Percentiles rank a stretch among this genome's conserved stretches.
phyloP scores from a whole-genome alignment of 495 filamentous ascomycete genomes.

The Evernia prunastri region DNA sequence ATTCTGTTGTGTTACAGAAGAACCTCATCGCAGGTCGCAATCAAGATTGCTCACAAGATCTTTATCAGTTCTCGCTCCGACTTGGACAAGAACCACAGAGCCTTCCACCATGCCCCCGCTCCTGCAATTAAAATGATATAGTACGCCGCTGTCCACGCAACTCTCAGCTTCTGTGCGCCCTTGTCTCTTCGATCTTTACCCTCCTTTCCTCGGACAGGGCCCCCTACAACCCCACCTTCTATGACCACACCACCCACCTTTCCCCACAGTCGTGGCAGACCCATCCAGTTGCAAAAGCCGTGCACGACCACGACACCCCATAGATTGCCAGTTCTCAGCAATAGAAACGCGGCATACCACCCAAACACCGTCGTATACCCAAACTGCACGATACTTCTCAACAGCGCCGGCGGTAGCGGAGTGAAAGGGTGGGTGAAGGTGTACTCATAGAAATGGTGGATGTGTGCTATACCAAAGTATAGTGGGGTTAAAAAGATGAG shows the following conservation, averaged over 20 bases:
- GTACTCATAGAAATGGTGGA: conserved; percentile 97
- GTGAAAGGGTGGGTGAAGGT: conserved; percentile 69
- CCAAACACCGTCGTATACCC: conserved; percentile 92
- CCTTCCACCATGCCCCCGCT: conserved; percentile 58
- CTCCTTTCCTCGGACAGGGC: conserved; percentile 38
- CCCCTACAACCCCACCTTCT: conserved; percentile 30
- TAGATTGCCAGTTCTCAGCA: conserved; percentile 75
- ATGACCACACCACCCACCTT: conserved; percentile 46
- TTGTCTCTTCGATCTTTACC: conserved; percentile 29
- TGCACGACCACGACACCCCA: conserved; percentile 67
- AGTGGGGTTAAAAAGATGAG: conserved; percentile 77
- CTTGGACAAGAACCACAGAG: conserved; percentile 69
- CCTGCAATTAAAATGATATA: conserved; percentile 69
- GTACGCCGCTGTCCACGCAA: conserved; percentile 69
- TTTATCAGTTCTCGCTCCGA: conserved; percentile 41
- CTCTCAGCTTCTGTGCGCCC: conserved; percentile 21
- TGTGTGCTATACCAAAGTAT: conserved; percentile 90
- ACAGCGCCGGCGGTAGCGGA: conserved; percentile 48
- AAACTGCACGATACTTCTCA: conserved; percentile 77
- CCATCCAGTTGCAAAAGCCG: conserved; percentile 88
- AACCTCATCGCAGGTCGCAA: background rate
- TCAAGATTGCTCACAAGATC: conserved; percentile 24
- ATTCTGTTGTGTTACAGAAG: background rate
- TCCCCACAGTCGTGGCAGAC: conserved; percentile 82
- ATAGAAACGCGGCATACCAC: conserved; percentile 87